A percentile compares a stretch with the other conserved stretches of the same genome.
These are phyloP conservation scores for Phytophthora agathidicida DNA, from an alignment of 352 stramenopile species.

Conservation along the genomic window DNA sequence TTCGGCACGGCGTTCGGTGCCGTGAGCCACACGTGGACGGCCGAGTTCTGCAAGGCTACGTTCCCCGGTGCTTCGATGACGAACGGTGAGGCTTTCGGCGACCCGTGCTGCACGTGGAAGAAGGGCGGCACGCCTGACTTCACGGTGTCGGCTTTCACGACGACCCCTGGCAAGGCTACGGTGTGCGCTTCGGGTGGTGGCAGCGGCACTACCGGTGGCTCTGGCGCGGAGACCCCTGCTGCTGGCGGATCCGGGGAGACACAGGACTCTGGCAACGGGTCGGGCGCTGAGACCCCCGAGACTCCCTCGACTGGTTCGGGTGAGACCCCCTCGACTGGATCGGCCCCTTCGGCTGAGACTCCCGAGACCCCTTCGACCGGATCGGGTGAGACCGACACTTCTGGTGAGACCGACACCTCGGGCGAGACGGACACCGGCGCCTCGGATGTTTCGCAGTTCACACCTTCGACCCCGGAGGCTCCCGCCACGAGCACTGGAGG, in stretches of 20 bases:
- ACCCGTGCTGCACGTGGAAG: slow-evolving; percentile 62
- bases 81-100: slow-evolving; percentile 52
- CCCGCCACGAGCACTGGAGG: slow-evolving; percentile 2
- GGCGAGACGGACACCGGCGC: not conserved
- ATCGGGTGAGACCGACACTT: slow-evolving; percentile 1
- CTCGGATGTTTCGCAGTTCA: slow-evolving; percentile 1
- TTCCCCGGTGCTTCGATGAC: slow-evolving; percentile 39
- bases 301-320: no score
- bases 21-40: slow-evolving; percentile 30
- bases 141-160: slow-evolving; percentile 40
- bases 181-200: slow-evolving; percentile 22
- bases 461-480: slow-evolving; percentile 1
- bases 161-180: slow-evolving; percentile 21
- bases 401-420: slow-evolving; percentile 4
- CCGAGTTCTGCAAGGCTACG: slow-evolving; percentile 23
- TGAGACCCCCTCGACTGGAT: not conserved
- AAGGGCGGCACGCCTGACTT: slow-evolving; percentile 43
- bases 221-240: not conserved
- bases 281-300: no score
- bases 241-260: no score
- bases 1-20: slow-evolving; percentile 44
- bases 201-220: not conserved
- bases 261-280: no score
- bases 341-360: slow-evolving; percentile 1
- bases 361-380: not conserved